Evolutionary conservation across 2,329 filamentous ascomycete genomes (phyloP), one percentile per base, ranked within the genome.

Genomic region (Drechslerella stenobrocha): DNA sequence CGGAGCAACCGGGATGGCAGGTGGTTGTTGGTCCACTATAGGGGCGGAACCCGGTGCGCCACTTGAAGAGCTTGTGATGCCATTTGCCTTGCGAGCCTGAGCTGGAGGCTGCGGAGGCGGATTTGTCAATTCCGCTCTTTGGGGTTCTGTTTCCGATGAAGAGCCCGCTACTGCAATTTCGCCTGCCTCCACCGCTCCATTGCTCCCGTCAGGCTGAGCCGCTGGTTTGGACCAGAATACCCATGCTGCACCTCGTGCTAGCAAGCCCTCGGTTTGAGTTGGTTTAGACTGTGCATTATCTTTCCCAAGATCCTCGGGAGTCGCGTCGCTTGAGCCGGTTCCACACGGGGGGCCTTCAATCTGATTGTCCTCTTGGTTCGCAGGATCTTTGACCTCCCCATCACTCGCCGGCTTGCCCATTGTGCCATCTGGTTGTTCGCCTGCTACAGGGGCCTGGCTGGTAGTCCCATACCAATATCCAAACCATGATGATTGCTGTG

Each of bases 1-100:
- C 4, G 74, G 69, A 64, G 71, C 51, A 75, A 77, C 63, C 52
- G 77, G 3, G 75, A 76, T 37, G 76, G 77, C 71, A 75, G 63
- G 63, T 30, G 55, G 63, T 22, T 67, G 58, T 9, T 42, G 37
- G 37, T 37, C 15, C 13, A 6, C 23, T 13, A 37, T 35, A 9
- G 63, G 56, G n/a, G 34, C 28, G 8, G 50, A 56, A 13, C 18
- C 46, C 11, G 61, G 48, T 20, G 30, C 34, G 13, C 11, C 30
- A 20, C 28, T 45, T 28, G 52, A 35, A 9, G 53, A 66, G 22
- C 34, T 52, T 2, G 53, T 48, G 2, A 53, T 58, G 13, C 45
- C 61, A 32, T 34, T 51, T 18, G 50, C 34, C 24, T 55, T 59
- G 11, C 32, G 40, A 24, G 26, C 28, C 3, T 6, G 24, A 0